These are phyloP conservation scores for Colletotrichum sansevieriae DNA, from an alignment of 2,329 filamentous ascomycete genomes.

Conservation along the genomic window DNA sequence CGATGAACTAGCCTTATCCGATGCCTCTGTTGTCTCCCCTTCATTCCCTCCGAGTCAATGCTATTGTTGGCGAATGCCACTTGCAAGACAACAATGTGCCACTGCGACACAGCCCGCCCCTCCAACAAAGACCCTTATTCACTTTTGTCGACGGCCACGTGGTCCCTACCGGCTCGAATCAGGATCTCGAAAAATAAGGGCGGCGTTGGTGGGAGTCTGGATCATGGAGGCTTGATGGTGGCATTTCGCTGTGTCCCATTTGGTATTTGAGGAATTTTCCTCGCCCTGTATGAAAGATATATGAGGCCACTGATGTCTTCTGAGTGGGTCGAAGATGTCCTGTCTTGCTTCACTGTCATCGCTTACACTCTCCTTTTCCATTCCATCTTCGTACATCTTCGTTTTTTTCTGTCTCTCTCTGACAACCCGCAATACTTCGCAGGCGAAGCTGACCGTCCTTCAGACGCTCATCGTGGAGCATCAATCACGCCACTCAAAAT, in stretches of 20 bases:
- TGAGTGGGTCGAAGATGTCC: conserved; percentile 10
- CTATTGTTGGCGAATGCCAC: conserved; percentile 34
- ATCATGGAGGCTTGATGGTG: conserved; percentile 13
- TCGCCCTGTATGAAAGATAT: conserved; percentile 7
- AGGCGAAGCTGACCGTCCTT: conserved; percentile 42
- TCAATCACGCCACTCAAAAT: conserved; percentile 53
- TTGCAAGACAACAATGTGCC: conserved; percentile 27
- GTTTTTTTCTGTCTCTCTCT: conserved; percentile 5
- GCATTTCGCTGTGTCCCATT: not conserved
- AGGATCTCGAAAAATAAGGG: conserved; percentile 11
- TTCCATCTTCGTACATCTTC: not conserved
- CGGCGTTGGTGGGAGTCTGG: not conserved
- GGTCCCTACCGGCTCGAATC: conserved; percentile 2
- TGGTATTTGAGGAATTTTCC: not conserved
- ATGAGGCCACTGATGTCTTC: conserved; percentile 16
- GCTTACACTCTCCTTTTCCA: conserved; percentile 7
- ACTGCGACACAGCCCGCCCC: conserved; percentile 12
- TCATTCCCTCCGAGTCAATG: conserved; percentile 35
- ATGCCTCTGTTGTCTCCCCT: conserved; percentile 1
- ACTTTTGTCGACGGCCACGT: conserved; percentile 16
- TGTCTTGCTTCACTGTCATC: conserved; percentile 7
- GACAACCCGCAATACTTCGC: conserved; percentile 29
- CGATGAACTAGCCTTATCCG: not conserved
- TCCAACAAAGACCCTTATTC: conserved; percentile 28
- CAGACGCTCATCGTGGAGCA: conserved; percentile 34